Conservation (phyloP, 306 rosid genomes). For the Quercus ilex region DNA sequence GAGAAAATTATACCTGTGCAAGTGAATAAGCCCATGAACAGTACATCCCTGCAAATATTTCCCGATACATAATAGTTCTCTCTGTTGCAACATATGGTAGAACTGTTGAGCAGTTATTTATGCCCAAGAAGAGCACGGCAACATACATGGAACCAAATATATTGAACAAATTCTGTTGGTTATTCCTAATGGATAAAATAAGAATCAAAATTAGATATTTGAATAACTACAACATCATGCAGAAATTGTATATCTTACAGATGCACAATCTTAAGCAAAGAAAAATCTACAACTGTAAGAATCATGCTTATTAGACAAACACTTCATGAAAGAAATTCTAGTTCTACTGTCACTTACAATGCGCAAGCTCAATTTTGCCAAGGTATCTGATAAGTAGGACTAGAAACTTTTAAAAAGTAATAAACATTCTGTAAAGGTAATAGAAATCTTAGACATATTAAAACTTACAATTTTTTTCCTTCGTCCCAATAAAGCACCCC, state of each 20-base stretch:
- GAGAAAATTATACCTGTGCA: not conserved
- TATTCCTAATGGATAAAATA: not conserved
- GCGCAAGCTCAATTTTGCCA: not conserved
- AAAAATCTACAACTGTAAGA: not conserved
- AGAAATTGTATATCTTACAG: not conserved
- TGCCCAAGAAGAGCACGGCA: not conserved
- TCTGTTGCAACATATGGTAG: not conserved
- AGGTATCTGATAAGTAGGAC: not conserved
- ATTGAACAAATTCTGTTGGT: not conserved
- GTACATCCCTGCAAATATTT: not conserved
- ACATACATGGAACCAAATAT: not conserved
- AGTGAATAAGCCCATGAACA: not conserved
- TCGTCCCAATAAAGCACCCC: constrained; percentile 22
- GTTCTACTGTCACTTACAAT: too few relatives aligned
- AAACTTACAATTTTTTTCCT: not conserved
- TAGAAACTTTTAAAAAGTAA: not conserved
- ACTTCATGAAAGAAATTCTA: too few relatives aligned
- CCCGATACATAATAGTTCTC: not conserved
- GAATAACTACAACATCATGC: not conserved
- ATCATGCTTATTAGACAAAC: too few relatives aligned
- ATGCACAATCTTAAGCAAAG: not conserved
- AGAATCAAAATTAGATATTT: not conserved
- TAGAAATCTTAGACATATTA: not conserved
- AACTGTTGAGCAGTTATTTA: not conserved
- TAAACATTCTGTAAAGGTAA: not conserved